These are phyloP conservation scores for Botrytis fragariae DNA, from an alignment of 2,329 filamentous ascomycete species.

Conservation along the genomic window DNA sequence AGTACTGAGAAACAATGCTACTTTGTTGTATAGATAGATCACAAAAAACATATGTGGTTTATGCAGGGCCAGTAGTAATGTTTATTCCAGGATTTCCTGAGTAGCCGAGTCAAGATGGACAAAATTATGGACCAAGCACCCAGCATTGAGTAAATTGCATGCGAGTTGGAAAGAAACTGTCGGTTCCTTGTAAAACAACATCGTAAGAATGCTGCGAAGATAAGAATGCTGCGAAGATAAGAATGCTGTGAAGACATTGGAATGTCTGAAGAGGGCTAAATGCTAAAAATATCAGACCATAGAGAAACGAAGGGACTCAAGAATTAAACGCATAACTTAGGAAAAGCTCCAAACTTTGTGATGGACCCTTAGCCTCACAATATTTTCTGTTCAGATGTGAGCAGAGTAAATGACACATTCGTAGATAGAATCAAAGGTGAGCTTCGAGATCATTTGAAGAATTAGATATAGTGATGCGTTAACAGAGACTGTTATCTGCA, in stretches of 20 bases:
- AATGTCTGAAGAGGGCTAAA: not conserved
- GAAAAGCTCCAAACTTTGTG: no score
- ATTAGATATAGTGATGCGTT: not conserved
- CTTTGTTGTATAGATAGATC: not conserved
- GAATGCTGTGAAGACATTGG: not conserved
- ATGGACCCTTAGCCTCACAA: no score
- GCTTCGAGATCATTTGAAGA: not conserved
- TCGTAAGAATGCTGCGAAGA: not conserved
- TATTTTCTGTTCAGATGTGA: no score
- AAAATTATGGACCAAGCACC: not conserved
- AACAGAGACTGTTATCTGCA: not conserved
- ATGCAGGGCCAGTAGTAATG: not conserved
- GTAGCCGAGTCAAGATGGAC: not conserved
- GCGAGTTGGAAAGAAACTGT: not conserved
- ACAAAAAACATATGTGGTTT: not conserved
- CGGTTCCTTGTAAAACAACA: not conserved
- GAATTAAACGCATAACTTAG: not conserved
- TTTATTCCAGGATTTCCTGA: fast-evolving
- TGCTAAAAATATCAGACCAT: not conserved
- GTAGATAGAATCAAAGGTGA: no score
- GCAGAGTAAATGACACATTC: no score
- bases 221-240: no score
- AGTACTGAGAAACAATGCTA: not conserved
- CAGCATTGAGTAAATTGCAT: not conserved
- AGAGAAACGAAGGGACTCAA: not conserved